phyloP scores from a whole-genome alignment of 768 basidiomycete species.

The Collybia sordida region DNA sequence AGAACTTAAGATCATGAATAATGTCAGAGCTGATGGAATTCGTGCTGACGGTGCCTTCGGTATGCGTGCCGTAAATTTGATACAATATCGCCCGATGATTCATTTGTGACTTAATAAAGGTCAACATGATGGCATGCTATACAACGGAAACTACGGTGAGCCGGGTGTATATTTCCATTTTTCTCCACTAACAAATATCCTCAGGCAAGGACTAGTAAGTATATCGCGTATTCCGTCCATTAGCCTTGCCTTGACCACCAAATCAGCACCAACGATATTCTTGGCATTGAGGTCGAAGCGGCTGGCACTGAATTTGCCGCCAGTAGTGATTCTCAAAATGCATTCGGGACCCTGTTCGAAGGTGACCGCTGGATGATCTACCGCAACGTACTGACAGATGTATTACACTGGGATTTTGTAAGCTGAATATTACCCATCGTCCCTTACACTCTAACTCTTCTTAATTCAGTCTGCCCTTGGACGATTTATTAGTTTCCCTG shows the following conservation, averaged over 20 bases:
- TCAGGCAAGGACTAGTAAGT: conserved; percentile 45
- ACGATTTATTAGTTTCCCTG: conserved; percentile 59
- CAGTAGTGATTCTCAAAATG: conserved; percentile 34
- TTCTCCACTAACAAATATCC: neutral
- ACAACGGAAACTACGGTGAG: conserved; percentile 71
- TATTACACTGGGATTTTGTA: conserved; percentile 74
- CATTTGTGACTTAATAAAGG: conserved; percentile 20
- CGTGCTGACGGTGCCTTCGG: conserved; percentile 51
- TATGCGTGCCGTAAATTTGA: conserved; percentile 13
- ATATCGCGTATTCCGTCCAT: neutral
- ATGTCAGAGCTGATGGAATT: conserved; percentile 59
- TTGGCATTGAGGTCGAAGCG: conserved; percentile 62
- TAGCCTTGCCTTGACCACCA: neutral
- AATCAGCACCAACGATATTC: conserved; percentile 55
- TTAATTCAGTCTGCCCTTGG: conserved; percentile 54
- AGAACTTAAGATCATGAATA: conserved; percentile 50
- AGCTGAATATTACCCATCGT: conserved; percentile 20
- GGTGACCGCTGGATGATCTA: conserved; percentile 74
- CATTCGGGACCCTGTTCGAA: conserved; percentile 55
- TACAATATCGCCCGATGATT: neutral
- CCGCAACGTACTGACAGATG: conserved; percentile 51
- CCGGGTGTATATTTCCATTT: neutral
- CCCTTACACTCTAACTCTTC: conserved; percentile 2
- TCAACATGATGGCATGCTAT: conserved; percentile 65
- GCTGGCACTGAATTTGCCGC: conserved; percentile 60